phyloP scores from a whole-genome alignment of 306 rosid species.

The Pyrus bretschneideri region DNA sequence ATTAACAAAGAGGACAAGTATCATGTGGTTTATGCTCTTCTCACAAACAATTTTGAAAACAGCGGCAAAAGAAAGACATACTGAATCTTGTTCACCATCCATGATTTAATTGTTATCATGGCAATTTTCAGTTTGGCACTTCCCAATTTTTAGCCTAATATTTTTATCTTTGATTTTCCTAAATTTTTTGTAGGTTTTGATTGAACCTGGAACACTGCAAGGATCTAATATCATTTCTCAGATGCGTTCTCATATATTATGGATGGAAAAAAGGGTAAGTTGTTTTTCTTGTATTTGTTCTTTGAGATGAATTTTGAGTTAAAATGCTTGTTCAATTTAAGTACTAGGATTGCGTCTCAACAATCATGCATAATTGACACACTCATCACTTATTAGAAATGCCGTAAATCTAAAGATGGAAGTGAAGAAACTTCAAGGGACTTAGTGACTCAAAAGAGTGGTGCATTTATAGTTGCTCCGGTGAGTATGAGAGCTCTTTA shows the following conservation, averaged over 20 bases:
- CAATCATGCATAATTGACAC: slow-evolving; percentile 4
- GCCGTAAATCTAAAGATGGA: slow-evolving; percentile 42
- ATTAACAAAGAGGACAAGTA: not conserved
- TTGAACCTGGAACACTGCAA: slow-evolving; percentile 94
- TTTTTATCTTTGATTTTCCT: not conserved
- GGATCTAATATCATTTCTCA: slow-evolving; percentile 86
- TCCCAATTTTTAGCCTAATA: not conserved
- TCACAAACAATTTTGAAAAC: not conserved
- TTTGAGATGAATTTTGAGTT: not conserved
- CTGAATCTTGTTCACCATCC: slow-evolving; percentile 6
- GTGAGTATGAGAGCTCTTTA: slow-evolving; percentile 43
- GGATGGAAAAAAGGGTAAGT: slow-evolving; percentile 87
- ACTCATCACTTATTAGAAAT: slow-evolving; percentile 40
- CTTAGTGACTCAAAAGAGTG: slow-evolving; percentile 45
- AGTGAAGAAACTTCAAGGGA: slow-evolving; percentile 48
- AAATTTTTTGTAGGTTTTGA: slow-evolving; percentile 55
- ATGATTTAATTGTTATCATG: not conserved
- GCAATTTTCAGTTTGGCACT: not conserved
- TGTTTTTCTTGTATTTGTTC: not conserved
- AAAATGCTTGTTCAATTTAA: slow-evolving; percentile 4
- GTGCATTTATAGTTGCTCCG: slow-evolving; percentile 86
- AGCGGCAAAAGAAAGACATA: not conserved
- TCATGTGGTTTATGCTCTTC: not conserved
- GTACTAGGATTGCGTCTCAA: not conserved
- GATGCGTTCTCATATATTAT: slow-evolving; percentile 85